Conservation (phyloP, 176 grass and related monocot species). For the Hordeum marinum region DNA sequence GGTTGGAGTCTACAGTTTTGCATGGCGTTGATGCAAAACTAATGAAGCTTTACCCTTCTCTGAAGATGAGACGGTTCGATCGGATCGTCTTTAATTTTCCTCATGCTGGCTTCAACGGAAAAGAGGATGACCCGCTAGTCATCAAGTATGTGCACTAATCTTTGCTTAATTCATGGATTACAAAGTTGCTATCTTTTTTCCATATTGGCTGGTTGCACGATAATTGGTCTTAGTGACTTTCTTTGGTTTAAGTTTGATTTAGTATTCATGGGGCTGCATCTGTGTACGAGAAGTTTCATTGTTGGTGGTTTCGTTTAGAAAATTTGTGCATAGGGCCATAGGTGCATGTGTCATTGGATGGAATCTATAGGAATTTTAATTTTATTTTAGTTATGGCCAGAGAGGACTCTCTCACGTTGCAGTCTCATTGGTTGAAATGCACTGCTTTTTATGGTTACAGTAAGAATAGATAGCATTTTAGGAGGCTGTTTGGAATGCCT, state of each 20-base stretch:
- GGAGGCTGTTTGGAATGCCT: too few species aligned
- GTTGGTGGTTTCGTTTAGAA: background rate
- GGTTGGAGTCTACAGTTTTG: conserved; percentile 24
- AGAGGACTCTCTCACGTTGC: background rate
- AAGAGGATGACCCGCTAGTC: conserved; percentile 17
- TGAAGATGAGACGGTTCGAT: conserved; percentile 48
- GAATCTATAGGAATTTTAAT: background rate
- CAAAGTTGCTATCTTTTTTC: background rate
- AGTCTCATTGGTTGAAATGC: background rate
- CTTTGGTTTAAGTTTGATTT: background rate
- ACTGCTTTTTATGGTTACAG: background rate
- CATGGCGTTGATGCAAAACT: conserved; percentile 33
- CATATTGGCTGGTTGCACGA: background rate
- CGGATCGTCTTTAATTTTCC: conserved; percentile 69
- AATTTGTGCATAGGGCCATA: background rate
- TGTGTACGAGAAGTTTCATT: background rate
- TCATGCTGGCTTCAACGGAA: conserved; percentile 64
- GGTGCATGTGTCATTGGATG: background rate
- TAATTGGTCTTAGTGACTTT: background rate
- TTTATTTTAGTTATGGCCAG: background rate
- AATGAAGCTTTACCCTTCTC: conserved; percentile 42
- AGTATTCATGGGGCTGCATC: background rate
- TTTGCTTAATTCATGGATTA: background rate
- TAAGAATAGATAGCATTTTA: background rate
- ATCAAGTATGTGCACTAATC: conserved; percentile 46